Evolutionary conservation across 116 monocot genomes (phyloP), one percentile per base, ranked within the genome.

Genomic region (Trichopus zeylanicus): DNA sequence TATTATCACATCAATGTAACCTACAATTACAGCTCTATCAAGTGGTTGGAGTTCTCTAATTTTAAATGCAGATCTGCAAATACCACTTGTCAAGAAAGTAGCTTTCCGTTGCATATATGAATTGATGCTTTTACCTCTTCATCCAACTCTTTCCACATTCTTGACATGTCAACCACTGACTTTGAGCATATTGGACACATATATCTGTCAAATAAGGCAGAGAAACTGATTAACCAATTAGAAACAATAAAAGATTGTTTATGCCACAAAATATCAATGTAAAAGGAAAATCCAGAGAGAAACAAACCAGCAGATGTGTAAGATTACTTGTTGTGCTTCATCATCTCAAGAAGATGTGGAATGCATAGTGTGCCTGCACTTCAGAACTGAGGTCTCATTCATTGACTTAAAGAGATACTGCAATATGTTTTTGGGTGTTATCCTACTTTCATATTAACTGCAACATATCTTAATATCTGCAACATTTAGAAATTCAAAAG

Each of bases 361-460:
- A 61, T 94, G 94, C 71, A 86, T 73, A 15, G 90, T 89, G 52
- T 95, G 95, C 8, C 95, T 86, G 64, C 95, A 95, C 64, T 72
- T 78, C 55, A 95, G 61, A 53, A 89, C 95, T 19, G 64, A 55
- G 58, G 90, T 79, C 27, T 81, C 86, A 55, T 75, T 79, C 80
- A 86, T 35, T 5, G 90, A 95, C 42, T 95, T 90, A 68, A 95
- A 95, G 47, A 95, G 81, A 78, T 86, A 95, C 86, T 95, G 84
- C 72, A 81, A 8, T 7, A 57, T 49, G 63, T 18, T 26, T 55
- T 33, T 55, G 4, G 26, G 26, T 15, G 24, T 60, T 60, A 39
- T 11, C 20, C n/a, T n/a, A n/a, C n/a, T n/a, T n/a, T n/a, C n/a
- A n/a, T n/a, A n/a, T n/a, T n/a, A n/a, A n/a, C n/a, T n/a, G n/a